Evolutionary conservation across 2,329 filamentous ascomycete genomes (phyloP), one percentile per base, ranked within the genome.

Genomic region (Setomelanomma holmii): DNA sequence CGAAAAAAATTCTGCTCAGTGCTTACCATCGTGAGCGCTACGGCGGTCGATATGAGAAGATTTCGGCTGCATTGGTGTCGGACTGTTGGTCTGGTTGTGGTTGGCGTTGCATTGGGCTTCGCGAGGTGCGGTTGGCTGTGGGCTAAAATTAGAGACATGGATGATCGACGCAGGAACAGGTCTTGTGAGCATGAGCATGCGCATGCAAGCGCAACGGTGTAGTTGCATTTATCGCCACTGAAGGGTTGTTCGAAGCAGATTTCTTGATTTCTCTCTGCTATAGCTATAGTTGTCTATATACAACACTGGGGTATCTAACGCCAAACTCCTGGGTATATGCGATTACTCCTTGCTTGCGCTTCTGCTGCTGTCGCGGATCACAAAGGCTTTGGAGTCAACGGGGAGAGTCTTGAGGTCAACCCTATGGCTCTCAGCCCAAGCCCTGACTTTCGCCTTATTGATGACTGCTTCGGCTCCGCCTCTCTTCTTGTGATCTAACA

Each of bases 351-450:
- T 82, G 42, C 82, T 75, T 11, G 84, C 85, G 24, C 60, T 63
- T 11, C 61, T 51, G 14, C 63, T 67, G 23, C 53, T 45, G 10
- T 65, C 63, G 72, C 89, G 89, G 46, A 85, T 83, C 56, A 88
- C 75, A 61, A 96, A 96, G 1, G 90, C 91, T 1, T 86, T 82
- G 4, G 87, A 83, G 72, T 90, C 88, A 45, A 95, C 90, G 1
- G 62, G 64, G n/a, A 10, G 27, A 1, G 87, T 82, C 46, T 84
- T 82, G 44, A 93, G 69, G 45, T 81, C 82, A 50, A 93, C 84
- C 39, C 79, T 77, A 64, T 91, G 82, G 49, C 75, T 77, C 41
- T 81, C 78, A 10, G 88, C 84, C 86, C 90, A 96, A 35, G 81
- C 81, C 63, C 86, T 80, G 5, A 96, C 77, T 53, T 77, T 83